Base-by-base conservation (phyloP, 495 filamentous ascomycete genomes). In the Immersiella caudata region DNA sequence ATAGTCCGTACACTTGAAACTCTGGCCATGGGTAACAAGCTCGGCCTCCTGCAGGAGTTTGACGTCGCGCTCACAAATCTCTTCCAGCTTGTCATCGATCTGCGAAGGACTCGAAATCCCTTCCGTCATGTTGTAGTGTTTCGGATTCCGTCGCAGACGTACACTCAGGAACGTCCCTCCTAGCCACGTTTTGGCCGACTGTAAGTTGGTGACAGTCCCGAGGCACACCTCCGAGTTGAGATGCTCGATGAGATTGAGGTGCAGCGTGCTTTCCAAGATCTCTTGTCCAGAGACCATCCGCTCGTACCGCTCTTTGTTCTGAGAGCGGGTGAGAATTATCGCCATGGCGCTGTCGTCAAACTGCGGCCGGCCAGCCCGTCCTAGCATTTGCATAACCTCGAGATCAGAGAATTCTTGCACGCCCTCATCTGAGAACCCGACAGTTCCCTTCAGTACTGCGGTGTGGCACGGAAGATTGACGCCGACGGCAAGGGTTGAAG, bases 371-470 rank as follows among this genome's bases (percentile, higher is more conserved):
- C 95, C 95, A 40, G 95, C 94, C 59, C 95, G 89, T 24, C 95
- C 95, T 29, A 98, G 85, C 95, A 99, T 99, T 74, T 99, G 95
- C 92, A 97, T 97, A 67, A 99, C 86, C 70, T 99, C 95, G 20
- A 99, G 80, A 74, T 97, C 94, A 0, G 91, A 88, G 70, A 95
- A 97, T 74, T 99, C 93, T 20, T 79, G 75, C 60, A 89, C 85
- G 75, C 64, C 85, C 78, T 64, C 84, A 59, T 90, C 86, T 50
- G 86, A 83, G 77, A 88, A 99, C 5, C 85, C 82, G 22, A 90
- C 85, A 0, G 94, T 97, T 29, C 93, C 93, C 75, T 98, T 99
- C 62, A 99, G 88, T 9, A 99, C 88, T 4, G 96, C 94, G 0
- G 97, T 87, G 73, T 98, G 90, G 65, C 95, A 95, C 12, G 95